Base-by-base conservation (phyloP, 164 flowering plant species). In the Platanus orientalis region DNA sequence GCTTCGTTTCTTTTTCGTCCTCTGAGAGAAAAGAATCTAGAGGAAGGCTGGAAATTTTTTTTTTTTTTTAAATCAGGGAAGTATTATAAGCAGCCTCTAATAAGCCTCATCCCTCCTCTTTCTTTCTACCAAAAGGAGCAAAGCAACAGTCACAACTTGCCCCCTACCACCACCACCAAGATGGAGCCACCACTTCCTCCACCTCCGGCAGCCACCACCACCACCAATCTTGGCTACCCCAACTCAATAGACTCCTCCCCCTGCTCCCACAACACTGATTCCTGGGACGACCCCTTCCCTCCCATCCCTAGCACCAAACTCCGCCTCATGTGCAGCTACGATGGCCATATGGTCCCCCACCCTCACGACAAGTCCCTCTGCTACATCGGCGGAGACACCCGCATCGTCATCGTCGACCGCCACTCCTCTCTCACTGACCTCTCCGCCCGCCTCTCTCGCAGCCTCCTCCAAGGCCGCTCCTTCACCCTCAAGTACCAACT, bases 281-380 rank as follows among this genome's bases (percentile, higher is more conserved):
- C 85, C 20, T 76, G 77, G 81, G 84, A 81, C 45, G 84, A 79
- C 3, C 75, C 55, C 16, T 1, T 58, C 53, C 52, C 76, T 30
- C 32, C 47, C 30, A 34, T 61, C 45, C 67, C 34, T 44, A 62
- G 67, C 27, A 25, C 68, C 7, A 86, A 82, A 70, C 84, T 93
- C 25, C 89, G 98, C 17, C 80, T 90, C 49, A 90, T 93, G 96
- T 88, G 97, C 75, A 87, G 94, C 81, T 90, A 84, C 50, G 98
- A 90, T 62, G 98, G 98, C 5, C 93, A 81, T 72, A 90, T 93
- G 60, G 75, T 90, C 44, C 98, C 98, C 17, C 89, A 94, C 1
- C 97, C 97, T 0, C 90, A 84, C 70, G 97, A 87, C 71, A 90
- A 87, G 69, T 75, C 85, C 0, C 90, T 90, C 30, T 87, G 89